Conservation (phyloP, 257 asterid species). For the Penstemon newberryi region DNA sequence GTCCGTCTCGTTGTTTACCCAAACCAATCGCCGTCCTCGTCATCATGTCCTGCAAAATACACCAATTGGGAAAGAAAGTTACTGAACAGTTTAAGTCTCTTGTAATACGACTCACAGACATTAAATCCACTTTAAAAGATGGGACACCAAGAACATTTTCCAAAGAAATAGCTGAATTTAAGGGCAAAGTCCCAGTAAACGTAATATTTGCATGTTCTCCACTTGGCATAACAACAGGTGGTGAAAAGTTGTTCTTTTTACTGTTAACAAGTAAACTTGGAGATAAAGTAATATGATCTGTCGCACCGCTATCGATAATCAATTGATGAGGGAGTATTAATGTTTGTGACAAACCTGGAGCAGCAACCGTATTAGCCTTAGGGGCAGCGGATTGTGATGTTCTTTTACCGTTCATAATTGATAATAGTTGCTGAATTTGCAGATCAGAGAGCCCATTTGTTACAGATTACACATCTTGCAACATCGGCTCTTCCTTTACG, state of each 20-base stretch:
- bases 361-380: not conserved
- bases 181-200: not conserved
- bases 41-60: not conserved
- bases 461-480: slow-evolving; percentile 4
- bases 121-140: not conserved
- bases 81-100: not conserved
- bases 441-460: slow-evolving; percentile 10
- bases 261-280: not conserved
- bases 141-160: not conserved
- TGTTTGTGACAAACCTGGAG: not conserved
- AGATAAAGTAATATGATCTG: slow-evolving; percentile 4
- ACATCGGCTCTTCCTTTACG: too few relatives aligned
- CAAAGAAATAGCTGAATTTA: not conserved
- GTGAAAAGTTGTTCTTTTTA: not conserved
- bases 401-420: slow-evolving; percentile 14
- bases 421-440: slow-evolving; percentile 5
- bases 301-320: not conserved
- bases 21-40: slow-evolving; percentile 13
- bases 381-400: not conserved
- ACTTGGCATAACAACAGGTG: not conserved
- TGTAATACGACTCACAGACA: not conserved
- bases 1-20: not conserved
- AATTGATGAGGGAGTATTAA: not conserved
- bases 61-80: not conserved
- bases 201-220: not conserved